Evolutionary conservation across 345 rosid genomes (phyloP).

Genomic region (Rhodamnia argentea): DNA sequence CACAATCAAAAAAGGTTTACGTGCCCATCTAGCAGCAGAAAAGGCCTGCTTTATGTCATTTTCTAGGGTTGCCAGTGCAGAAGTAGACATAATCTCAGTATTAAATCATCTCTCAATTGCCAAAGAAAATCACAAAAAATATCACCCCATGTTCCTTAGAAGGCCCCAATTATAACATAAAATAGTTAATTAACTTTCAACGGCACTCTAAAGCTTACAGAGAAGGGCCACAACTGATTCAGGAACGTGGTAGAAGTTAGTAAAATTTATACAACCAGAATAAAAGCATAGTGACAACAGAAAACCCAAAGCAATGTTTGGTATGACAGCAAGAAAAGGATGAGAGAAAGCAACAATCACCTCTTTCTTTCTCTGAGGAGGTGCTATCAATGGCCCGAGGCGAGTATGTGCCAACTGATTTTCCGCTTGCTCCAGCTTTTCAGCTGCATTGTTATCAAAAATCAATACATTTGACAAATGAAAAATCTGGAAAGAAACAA

Average conservation of each 20-base stretch:
- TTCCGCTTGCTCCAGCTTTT: conserved; percentile 97
- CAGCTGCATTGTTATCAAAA: conserved; percentile 40
- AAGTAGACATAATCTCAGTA: not conserved
- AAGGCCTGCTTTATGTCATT: not conserved
- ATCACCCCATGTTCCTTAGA: not conserved
- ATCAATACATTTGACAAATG: not conserved
- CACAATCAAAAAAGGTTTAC: not conserved
- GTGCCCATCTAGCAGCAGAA: not conserved
- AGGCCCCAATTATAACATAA: not conserved
- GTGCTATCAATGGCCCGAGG: conserved; percentile 57
- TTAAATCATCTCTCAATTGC: not conserved
- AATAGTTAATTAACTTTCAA: not conserved
- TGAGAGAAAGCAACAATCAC: conserved; percentile 22
- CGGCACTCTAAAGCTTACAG: not conserved
- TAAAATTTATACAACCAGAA: not conserved
- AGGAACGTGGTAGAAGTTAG: not conserved
- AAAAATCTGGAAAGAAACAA: not conserved
- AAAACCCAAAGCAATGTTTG: not conserved
- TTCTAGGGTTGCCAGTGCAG: not conserved
- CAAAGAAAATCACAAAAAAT: not conserved
- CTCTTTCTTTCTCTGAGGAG: conserved; percentile 80
- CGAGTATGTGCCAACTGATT: conserved; percentile 82
- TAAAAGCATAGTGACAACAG: not conserved
- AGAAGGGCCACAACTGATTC: not conserved
- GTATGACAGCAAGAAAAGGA: not conserved